Percentiles rank a stretch among this genome's conserved stretches.
Conservation (phyloP, 164 flowering plant species). For the Amborella trichopoda region DNA sequence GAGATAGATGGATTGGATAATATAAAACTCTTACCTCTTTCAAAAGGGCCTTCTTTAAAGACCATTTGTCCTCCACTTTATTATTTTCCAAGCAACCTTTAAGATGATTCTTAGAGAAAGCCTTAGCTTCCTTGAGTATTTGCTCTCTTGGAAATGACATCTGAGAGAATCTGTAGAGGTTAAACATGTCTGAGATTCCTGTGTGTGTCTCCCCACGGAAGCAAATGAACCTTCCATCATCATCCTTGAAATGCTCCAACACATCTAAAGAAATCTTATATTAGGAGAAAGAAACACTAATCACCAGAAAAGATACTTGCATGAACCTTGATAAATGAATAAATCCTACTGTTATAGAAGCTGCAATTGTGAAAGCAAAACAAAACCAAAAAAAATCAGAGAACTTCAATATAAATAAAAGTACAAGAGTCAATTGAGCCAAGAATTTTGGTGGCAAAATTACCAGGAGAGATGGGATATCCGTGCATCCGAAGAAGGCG, state of each 20-base stretch:
- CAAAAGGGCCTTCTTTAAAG: conserved; percentile 6
- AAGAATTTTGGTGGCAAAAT: too few species aligned
- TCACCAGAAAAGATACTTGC: too few species aligned
- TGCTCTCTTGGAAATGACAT: conserved; percentile 15
- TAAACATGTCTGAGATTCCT: conserved; percentile 11
- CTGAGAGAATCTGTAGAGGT: conserved; percentile 10
- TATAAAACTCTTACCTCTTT: background rate
- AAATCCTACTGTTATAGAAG: too few species aligned
- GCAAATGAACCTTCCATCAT: conserved; percentile 12
- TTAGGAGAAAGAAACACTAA: too few species aligned
- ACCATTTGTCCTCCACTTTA: conserved; percentile 4
- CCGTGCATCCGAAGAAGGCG: conserved; percentile 17
- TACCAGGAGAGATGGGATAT: conserved; percentile 10
- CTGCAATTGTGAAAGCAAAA: too few species aligned
- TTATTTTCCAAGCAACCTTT: conserved; percentile 1
- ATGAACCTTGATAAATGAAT: too few species aligned
- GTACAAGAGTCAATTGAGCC: background rate
- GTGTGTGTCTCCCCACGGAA: conserved; percentile 10
- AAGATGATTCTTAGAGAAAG: conserved; percentile 4
- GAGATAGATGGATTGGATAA: background rate
- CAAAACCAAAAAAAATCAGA: background rate
- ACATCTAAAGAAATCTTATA: too few species aligned
- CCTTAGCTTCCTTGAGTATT: conserved; percentile 12
- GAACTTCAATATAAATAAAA: background rate
- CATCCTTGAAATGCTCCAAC: conserved; percentile 8